Evolutionary conservation across 2,329 filamentous ascomycete genomes (phyloP).

Genomic region (Zasmidium citrigriseum): DNA sequence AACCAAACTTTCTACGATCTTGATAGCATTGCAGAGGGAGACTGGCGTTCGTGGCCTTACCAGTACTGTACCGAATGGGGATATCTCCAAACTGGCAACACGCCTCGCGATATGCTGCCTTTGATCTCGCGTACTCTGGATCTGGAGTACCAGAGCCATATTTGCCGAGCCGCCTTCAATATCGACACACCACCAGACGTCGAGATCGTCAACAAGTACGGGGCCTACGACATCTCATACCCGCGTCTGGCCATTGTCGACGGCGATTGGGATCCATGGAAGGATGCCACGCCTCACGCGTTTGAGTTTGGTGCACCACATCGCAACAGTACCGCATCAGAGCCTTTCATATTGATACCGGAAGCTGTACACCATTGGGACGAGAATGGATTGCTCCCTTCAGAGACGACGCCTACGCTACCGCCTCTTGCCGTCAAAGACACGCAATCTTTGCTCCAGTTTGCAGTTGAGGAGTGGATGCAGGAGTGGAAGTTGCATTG

Average conservation of each 20-base stretch:
- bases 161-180: constrained; percentile 71
- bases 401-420: constrained; percentile 59
- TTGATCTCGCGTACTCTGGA: constrained; percentile 68
- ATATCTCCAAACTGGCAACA: constrained; percentile 73
- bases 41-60: constrained; percentile 55
- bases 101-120: constrained; percentile 64
- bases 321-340: constrained; percentile 60
- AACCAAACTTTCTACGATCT: constrained; percentile 41
- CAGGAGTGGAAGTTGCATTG: constrained; percentile 53
- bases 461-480: constrained; percentile 69
- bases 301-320: constrained; percentile 54
- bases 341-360: constrained; percentile 73
- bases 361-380: constrained; percentile 74
- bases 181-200: constrained; percentile 65
- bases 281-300: constrained; percentile 70
- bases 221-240: constrained; percentile 70
- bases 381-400: constrained; percentile 53
- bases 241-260: constrained; percentile 76
- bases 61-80: constrained; percentile 70
- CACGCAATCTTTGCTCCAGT: constrained; percentile 59
- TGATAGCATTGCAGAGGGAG: constrained; percentile 11
- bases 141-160: constrained; percentile 60
- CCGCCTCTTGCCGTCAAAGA: constrained; percentile 61
- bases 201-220: constrained; percentile 72
- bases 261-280: constrained; percentile 79